Evolutionary conservation across 2,329 filamentous ascomycete species (phyloP), one percentile per base, ranked within the genome.

Genomic region (Calonectria ilicicola): DNA sequence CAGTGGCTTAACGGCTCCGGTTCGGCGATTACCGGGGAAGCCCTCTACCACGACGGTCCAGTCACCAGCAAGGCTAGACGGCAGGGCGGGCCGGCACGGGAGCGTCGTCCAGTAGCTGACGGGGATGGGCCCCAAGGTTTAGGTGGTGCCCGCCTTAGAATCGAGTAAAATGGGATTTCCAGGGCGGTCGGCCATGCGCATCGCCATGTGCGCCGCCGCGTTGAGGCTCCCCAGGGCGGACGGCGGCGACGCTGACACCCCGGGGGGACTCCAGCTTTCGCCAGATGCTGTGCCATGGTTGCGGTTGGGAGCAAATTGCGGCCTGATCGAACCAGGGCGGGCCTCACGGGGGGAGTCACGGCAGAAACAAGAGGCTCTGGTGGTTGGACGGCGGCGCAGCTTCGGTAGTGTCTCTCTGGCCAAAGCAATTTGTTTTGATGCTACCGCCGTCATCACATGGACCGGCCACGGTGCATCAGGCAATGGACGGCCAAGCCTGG

Each of bases 371-470:
- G 40, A 63, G 58, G 58, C 58, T 46, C 58, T 32, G 17, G 44
- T 44, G 58, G 58, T 63, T 63, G 58, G 40, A 42, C 26, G 26
- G 40, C 53, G 58, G 40, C 38, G 58, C 58, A 63, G 58, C 58
- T 21, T 17, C 17, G 58, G 38, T 46, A 40, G 38, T 63, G 38
- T 63, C 58, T 38, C 26, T 63, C 58, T 19, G 40, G 58, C 58
- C 58, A 60, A 60, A 60, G 53, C 53, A 60, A 60, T 60, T 32
- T n/a, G n/a, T 32, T 32, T 38, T 58, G 53, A 58, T 58, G 53
- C 29, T n/a, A 32, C 26, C 58, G 32, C 23, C 23, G 40, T 63
- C 38, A 46, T 46, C 58, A 46, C 58, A 63, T 42, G 58, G 58
- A 42, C 38, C 58, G 27, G 42, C 40, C 58, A 10, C n/a, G 58